Base-by-base conservation (phyloP, 371 early-diverging fungal species). In the Mucor ambiguus region DNA sequence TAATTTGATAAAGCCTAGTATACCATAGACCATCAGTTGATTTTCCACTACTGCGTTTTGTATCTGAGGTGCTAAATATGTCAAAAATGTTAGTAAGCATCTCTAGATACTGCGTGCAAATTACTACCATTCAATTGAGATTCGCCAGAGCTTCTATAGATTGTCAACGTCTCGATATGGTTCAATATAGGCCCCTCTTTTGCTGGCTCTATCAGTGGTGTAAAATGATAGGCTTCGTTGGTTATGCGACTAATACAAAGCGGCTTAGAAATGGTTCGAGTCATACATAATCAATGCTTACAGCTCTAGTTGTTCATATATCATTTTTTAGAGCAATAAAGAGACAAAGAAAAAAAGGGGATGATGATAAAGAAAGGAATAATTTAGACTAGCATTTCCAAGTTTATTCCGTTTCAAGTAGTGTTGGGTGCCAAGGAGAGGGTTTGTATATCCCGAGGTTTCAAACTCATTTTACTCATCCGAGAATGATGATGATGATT, bases 1-100 rank as follows among this genome's bases (percentile, higher is more conserved):
- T 20, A 94, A 76, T n/a, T 75, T 74, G 41, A 93, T 87, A 55
- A 92, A 84, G 8, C 95, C 96, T 38, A 94, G 43, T 46, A 94
- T 81, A 35, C 95, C 94, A 71, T 77, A 74, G 0, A 77, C 71
- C 5, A 71, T 43, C 38, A 77, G 20, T 63, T 77, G 75, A 46
- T 55, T 71, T 37, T 68, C 66, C 22, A 72, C 29, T 10, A 48
- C 56, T 8, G 60, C 69, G 16, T 68, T 58, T 18, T 54, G 52
- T 24, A 52, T 65, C 26, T 68, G 73, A 35, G 75, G 68, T 29
- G 75, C 76, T 72, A 48, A 30, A 66, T 58, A n/a, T 20, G 11
- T 14, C 14, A 22, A 5, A 16, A 18, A 66, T 18, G 11, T 49
- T 1, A 44, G 26, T 28, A 14, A 28, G 28, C 12, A 16, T 14